phyloP scores from a whole-genome alignment of 129 eudicot species.

The Lactuca saligna region DNA sequence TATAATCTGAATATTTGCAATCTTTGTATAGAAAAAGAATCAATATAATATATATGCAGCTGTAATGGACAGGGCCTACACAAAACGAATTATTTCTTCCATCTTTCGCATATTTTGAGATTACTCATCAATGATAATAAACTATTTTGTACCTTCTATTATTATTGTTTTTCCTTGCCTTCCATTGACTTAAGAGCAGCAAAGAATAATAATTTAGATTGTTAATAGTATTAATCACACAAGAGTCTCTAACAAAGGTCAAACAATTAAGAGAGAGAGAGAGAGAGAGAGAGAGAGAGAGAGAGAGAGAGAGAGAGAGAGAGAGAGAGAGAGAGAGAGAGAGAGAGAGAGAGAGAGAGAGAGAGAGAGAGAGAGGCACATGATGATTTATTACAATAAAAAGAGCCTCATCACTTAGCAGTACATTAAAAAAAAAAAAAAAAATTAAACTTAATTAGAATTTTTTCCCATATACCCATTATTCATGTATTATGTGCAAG shows the following conservation, averaged over 20 bases:
- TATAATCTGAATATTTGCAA: neutral
- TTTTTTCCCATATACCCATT: constrained; percentile 19
- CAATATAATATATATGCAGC: too few species aligned
- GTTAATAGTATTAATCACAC: constrained; percentile 22
- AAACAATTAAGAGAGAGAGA: constrained; percentile 29
- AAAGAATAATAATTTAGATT: constrained; percentile 4
- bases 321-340: too few species aligned
- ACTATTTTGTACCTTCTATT: neutral
- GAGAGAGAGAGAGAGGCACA: constrained; percentile 10
- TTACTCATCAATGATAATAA: constrained; percentile 8
- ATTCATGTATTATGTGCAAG: constrained; percentile 34
- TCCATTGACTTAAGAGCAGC: constrained; percentile 14
- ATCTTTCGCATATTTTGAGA: neutral
- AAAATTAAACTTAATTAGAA: constrained; percentile 7
- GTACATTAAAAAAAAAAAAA: constrained; percentile 23
- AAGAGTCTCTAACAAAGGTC: constrained; percentile 38
- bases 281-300: constrained; percentile 4
- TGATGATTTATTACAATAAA: constrained; percentile 35
- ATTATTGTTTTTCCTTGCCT: constrained; percentile 1
- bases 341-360: too few species aligned
- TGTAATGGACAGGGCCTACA: neutral
- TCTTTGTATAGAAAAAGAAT: too few species aligned
- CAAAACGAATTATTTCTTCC: neutral
- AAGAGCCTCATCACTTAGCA: constrained; percentile 20
- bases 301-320: constrained; percentile 14